Conservation (phyloP, 208 protist genomes). For the Leishmania tropica region DNA sequence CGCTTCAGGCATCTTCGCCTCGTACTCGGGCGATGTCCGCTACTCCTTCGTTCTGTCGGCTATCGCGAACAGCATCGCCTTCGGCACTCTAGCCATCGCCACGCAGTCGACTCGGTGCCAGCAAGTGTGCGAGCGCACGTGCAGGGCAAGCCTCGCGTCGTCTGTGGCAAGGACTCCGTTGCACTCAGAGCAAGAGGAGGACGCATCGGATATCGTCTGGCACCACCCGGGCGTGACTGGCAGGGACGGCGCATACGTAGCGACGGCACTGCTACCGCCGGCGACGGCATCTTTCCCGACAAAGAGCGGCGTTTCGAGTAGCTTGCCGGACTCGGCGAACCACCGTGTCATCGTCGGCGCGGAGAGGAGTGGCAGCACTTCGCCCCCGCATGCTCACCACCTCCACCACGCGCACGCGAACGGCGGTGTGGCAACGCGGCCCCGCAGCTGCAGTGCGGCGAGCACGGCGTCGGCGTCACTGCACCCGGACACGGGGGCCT, state of each 20-base stretch:
- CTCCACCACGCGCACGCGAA: not conserved
- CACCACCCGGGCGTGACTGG: not conserved
- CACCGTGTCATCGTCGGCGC: slow-evolving; percentile 13
- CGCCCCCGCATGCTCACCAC: not conserved
- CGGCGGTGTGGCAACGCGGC: not conserved
- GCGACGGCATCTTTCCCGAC: not conserved
- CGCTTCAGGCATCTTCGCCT: slow-evolving; percentile 51
- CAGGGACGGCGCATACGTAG: not conserved
- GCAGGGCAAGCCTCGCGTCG: slow-evolving; percentile 11
- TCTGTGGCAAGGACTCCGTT: slow-evolving; percentile 11
- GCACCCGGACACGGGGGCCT: slow-evolving; percentile 24
- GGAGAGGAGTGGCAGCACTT: slow-evolving; percentile 9
- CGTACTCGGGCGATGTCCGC: slow-evolving; percentile 36
- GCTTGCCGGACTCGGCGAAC: not conserved
- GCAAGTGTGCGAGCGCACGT: slow-evolving; percentile 24
- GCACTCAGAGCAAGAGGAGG: slow-evolving; percentile 9
- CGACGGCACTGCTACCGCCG: slow-evolving; percentile 11
- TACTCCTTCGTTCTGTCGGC: slow-evolving; percentile 69
- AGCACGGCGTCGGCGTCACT: slow-evolving; percentile 6
- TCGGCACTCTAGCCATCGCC: slow-evolving; percentile 33
- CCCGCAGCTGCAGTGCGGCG: slow-evolving; percentile 2
- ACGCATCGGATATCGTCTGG: not conserved
- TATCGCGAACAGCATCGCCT: slow-evolving; percentile 32
- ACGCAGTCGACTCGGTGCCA: slow-evolving; percentile 23
- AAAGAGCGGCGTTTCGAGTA: not conserved